phyloP scores from a whole-genome alignment of 2,329 filamentous ascomycete genomes.

The Chrysosporium queenslandicum region DNA sequence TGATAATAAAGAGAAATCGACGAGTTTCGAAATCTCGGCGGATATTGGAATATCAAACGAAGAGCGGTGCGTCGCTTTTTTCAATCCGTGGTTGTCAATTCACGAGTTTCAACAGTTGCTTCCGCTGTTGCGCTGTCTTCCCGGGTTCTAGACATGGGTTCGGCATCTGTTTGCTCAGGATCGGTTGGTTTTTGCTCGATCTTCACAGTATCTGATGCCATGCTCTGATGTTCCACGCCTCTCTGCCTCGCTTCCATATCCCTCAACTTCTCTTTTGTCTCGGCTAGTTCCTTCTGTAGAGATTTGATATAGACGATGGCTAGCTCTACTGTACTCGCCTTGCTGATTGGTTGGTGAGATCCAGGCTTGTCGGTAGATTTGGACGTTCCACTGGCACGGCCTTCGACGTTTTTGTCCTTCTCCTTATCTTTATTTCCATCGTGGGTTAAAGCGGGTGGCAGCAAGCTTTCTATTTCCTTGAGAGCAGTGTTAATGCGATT shows the following conservation, averaged over 20 bases:
- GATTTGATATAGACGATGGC: conserved; percentile 92
- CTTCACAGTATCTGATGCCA: background rate
- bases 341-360: conserved; percentile 61
- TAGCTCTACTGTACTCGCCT: conserved; percentile 93
- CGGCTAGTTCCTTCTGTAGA: conserved; percentile 61
- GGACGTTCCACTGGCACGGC: conserved; percentile 37
- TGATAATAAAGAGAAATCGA: background rate
- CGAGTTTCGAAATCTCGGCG: background rate
- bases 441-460: conserved; percentile 51
- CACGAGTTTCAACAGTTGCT: background rate
- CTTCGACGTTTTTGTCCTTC: conserved; percentile 28
- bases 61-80: background rate
- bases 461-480: conserved; percentile 75
- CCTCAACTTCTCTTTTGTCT: conserved; percentile 53
- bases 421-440: conserved; percentile 31
- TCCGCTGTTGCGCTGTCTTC: background rate
- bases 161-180: background rate
- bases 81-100: background rate
- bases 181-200: background rate
- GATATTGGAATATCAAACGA: background rate
- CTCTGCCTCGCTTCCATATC: conserved; percentile 51
- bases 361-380: conserved; percentile 40
- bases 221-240: background rate
- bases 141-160: background rate
- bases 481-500: conserved; percentile 93